phyloP scores from a whole-genome alignment of 225 moss, liverwort and hornwort genomes.

The Physcomitrellopsis africana region DNA sequence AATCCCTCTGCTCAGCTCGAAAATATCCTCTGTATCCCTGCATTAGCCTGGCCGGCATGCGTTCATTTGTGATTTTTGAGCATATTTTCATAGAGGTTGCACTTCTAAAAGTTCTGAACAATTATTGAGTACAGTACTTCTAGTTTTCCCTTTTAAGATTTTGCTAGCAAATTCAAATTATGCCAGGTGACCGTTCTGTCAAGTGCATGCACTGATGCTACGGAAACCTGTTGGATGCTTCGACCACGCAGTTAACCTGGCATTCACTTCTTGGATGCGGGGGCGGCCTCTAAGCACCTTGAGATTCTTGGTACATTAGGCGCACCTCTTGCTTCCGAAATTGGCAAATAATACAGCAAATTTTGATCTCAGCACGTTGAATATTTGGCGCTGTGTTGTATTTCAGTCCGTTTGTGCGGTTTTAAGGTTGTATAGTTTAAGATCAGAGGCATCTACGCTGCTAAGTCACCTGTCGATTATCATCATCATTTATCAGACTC shows the following conservation, averaged over 20 bases:
- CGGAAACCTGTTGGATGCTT: conserved; percentile 25
- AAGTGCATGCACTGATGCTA: conserved; percentile 19
- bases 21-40: conserved; percentile 11
- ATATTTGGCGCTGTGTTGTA: conserved; percentile 18
- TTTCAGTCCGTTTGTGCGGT: not conserved
- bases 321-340: conserved; percentile 13
- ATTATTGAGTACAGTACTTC: conserved; percentile 14
- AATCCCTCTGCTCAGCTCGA: conserved; percentile 13
- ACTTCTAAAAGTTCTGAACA: not conserved
- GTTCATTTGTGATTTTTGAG: conserved; percentile 18
- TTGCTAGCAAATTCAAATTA: conserved; percentile 25
- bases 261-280: conserved; percentile 87
- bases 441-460: conserved; percentile 9
- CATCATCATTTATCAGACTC: conserved; percentile 16
- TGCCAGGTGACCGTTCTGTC: conserved; percentile 8
- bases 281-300: conserved; percentile 72
- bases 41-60: conserved; percentile 3
- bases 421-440: conserved; percentile 6
- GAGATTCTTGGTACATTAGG: conserved; percentile 66
- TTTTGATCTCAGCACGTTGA: conserved; percentile 4
- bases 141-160: conserved; percentile 4
- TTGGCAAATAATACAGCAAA: conserved; percentile 10
- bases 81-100: conserved; percentile 6
- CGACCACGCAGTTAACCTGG: conserved; percentile 82
- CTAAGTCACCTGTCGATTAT: not conserved